Percentiles rank a stretch among this genome's conserved stretches.
phyloP scores from a whole-genome alignment of 2,329 filamentous ascomycete genomes.

The Didymella pinodella region DNA sequence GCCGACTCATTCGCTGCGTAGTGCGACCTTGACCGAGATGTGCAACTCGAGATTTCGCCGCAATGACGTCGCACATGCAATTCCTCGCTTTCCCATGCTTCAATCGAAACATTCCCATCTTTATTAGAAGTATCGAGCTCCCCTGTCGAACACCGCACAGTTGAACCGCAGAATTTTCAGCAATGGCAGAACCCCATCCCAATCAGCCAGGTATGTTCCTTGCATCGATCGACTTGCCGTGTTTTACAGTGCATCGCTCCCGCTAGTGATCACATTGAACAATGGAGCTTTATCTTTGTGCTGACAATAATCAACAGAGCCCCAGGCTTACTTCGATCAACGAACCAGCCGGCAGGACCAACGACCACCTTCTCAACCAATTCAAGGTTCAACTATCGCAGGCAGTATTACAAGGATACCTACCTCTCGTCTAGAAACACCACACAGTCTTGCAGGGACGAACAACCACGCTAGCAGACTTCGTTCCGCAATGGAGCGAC shows the following conservation, averaged over 20 bases:
- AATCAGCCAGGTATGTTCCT: slow-evolving; percentile 10
- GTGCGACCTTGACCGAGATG: slow-evolving; percentile 21
- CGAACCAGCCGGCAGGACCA: slow-evolving; percentile 7
- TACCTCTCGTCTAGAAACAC: slow-evolving; percentile 18
- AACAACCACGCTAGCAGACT: slow-evolving; percentile 19
- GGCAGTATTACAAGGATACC: slow-evolving; percentile 29
- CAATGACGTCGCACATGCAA: slow-evolving; percentile 36
- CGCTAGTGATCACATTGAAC: slow-evolving; percentile 3
- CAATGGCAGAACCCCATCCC: slow-evolving; percentile 22
- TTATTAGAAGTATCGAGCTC: slow-evolving; percentile 5
- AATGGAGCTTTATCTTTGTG: slow-evolving; percentile 6
- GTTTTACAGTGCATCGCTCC: slow-evolving; percentile 1
- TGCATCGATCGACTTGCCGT: slow-evolving; percentile 5
- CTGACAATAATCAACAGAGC: slow-evolving; percentile 9
- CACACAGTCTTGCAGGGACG: slow-evolving; percentile 13
- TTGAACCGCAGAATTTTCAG: slow-evolving; percentile 12
- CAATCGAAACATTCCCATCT: slow-evolving; percentile 10
- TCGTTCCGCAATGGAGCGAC: slow-evolving; percentile 17
- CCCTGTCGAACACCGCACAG: neutral
- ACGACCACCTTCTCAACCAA: slow-evolving; percentile 9
- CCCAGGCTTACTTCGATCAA: slow-evolving; percentile 18
- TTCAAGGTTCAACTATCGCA: slow-evolving; percentile 14
- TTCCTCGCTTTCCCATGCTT: slow-evolving; percentile 31
- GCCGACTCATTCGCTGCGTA: slow-evolving; percentile 10
- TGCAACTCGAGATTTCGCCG: slow-evolving; percentile 19